Evolutionary conservation across 495 filamentous ascomycete species (phyloP).

Genomic region (Endocarpon pusillum): DNA sequence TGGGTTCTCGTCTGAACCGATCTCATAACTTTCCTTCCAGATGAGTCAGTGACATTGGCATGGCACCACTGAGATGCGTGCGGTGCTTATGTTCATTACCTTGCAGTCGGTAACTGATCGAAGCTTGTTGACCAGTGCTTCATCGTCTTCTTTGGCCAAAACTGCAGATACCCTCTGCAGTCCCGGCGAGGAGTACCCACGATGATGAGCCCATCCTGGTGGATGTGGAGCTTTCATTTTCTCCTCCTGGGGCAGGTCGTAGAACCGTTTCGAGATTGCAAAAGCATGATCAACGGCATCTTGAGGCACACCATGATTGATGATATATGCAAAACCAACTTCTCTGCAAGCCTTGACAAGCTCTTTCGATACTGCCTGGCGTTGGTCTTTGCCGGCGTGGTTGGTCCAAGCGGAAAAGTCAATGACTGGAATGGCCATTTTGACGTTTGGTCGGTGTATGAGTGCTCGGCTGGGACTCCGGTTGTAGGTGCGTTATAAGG

Average conservation of each 20-base stretch:
- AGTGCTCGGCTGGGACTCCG: too few species aligned
- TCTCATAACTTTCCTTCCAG: slow-evolving; percentile 46
- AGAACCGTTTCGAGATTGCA: slow-evolving; percentile 30
- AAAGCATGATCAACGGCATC: slow-evolving; percentile 35
- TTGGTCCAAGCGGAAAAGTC: slow-evolving; percentile 30
- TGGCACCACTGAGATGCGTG: not conserved
- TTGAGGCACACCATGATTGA: slow-evolving; percentile 34
- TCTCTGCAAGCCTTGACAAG: slow-evolving; percentile 35
- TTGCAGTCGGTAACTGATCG: slow-evolving; percentile 23
- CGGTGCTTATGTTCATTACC: slow-evolving; percentile 9
- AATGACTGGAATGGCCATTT: slow-evolving; percentile 37
- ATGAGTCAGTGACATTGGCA: not conserved
- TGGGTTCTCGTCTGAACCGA: slow-evolving; percentile 38
- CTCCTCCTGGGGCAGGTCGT: slow-evolving; percentile 24
- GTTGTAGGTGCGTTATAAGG: too few species aligned
- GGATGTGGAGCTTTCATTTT: slow-evolving; percentile 46
- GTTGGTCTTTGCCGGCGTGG: slow-evolving; percentile 14
- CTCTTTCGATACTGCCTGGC: slow-evolving; percentile 26
- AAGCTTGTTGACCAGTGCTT: slow-evolving; percentile 15
- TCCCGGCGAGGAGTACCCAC: slow-evolving; percentile 49
- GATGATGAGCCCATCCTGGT: slow-evolving; percentile 34
- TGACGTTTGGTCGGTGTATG: too few species aligned
- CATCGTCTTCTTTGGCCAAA: slow-evolving; percentile 28
- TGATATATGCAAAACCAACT: slow-evolving; percentile 42
- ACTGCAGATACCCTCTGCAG: slow-evolving; percentile 48